Percentiles rank a stretch among this genome's conserved stretches.
Evolutionary conservation across 257 asterid species (phyloP).

Genomic region (Solanum corneliomulleri): DNA sequence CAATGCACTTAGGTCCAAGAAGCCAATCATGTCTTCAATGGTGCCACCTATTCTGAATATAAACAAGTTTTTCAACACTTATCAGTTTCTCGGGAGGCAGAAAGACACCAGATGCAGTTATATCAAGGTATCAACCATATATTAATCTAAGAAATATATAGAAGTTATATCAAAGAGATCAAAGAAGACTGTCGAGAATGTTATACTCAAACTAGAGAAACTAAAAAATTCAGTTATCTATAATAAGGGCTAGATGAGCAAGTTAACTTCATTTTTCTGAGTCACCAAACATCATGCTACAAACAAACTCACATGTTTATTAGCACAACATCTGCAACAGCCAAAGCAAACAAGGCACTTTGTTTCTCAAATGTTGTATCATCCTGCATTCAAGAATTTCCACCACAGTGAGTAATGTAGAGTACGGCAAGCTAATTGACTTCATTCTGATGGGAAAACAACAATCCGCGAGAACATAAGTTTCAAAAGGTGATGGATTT

Average conservation of each 20-base stretch:
- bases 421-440: background rate
- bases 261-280: background rate
- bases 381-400: constrained; percentile 25
- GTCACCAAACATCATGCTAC: background rate
- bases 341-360: constrained; percentile 45
- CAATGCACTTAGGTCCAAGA: background rate
- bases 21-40: background rate
- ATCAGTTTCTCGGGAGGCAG: background rate
- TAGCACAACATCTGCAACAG: constrained; percentile 37
- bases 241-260: background rate
- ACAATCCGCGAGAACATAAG: background rate
- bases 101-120: background rate
- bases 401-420: background rate
- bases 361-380: constrained; percentile 48
- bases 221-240: background rate
- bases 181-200: background rate
- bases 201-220: background rate
- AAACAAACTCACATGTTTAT: constrained; percentile 41
- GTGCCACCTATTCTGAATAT: background rate
- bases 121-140: background rate
- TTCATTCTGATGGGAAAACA: background rate
- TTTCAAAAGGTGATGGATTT: background rate
- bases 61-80: background rate
- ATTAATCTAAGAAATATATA: background rate
- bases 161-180: background rate